These are phyloP conservation scores for Rhizomucor pusillus DNA, from an alignment of 371 early-diverging fungal genomes.

Conservation along the genomic window DNA sequence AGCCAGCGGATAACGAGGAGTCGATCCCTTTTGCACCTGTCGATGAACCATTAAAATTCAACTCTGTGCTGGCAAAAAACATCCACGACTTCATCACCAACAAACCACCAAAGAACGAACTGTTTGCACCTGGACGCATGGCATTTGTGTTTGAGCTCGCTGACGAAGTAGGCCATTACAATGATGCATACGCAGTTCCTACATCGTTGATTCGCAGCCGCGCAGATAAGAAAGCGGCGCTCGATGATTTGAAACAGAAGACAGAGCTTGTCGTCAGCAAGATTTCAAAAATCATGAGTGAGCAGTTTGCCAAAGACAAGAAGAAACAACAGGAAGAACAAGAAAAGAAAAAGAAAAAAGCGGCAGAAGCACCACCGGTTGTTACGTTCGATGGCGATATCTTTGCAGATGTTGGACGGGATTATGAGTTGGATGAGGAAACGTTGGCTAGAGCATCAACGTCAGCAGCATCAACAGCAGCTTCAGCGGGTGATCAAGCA, in stretches of 20 bases:
- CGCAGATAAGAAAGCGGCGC: constrained; percentile 43
- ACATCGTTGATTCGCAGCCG: constrained; percentile 78
- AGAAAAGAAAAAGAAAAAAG: constrained; percentile 1
- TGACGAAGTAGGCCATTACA: constrained; percentile 48
- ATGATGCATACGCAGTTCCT: constrained; percentile 64
- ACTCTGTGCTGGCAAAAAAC: constrained; percentile 33
- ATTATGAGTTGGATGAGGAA: constrained; percentile 62
- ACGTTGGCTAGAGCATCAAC: constrained; percentile 5
- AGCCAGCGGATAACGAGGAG: constrained; percentile 6
- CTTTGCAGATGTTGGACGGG: constrained; percentile 83
- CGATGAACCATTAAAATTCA: constrained; percentile 15
- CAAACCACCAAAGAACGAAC: constrained; percentile 56
- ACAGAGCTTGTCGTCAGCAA: constrained; percentile 72
- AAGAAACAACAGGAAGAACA: constrained; percentile 19
- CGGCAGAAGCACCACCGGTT: constrained; percentile 20
- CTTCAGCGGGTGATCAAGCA: constrained; percentile 4
- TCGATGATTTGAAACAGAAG: constrained; percentile 29
- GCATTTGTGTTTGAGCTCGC: constrained; percentile 74
- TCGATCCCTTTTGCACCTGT: constrained; percentile 10
- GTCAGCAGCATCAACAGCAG: constrained; percentile 8
- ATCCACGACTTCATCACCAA: constrained; percentile 33
- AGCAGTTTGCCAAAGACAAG: constrained; percentile 33
- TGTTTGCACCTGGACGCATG: constrained; percentile 80
- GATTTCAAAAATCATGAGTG: constrained; percentile 64
- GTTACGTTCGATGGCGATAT: constrained; percentile 70